Percentiles rank a stretch among this genome's conserved stretches.
These are phyloP conservation scores for Schizosaccharomyces cryophilus DNA, from an alignment of 805 yeast species.

Conservation along the genomic window DNA sequence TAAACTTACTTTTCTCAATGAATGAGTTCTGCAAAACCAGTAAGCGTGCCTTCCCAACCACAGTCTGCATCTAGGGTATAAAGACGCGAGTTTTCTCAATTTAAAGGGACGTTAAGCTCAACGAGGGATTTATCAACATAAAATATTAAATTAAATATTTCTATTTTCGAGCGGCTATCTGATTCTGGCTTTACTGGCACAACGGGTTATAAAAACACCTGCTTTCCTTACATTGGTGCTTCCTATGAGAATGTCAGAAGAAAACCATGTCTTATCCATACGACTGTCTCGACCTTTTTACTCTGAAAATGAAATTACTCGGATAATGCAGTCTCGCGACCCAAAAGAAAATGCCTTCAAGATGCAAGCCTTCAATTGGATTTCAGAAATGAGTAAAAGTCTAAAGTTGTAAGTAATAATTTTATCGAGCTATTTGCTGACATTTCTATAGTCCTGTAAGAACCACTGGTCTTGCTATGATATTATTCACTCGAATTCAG, in stretches of 20 bases:
- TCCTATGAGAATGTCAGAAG: neutral
- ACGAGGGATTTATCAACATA: too few relatives aligned
- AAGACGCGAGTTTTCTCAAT: too few relatives aligned
- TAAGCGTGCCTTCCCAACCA: too few relatives aligned
- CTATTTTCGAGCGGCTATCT: too few relatives aligned
- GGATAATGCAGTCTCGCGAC: neutral
- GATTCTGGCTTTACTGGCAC: too few relatives aligned
- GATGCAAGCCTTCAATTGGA: conserved; percentile 6
- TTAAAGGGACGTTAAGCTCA: too few relatives aligned
- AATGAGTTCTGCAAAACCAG: too few relatives aligned
- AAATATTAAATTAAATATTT: too few relatives aligned
- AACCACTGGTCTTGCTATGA: conserved; percentile 10
- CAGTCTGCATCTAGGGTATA: too few relatives aligned
- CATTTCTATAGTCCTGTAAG: conserved; percentile 8
- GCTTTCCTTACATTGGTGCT: neutral
- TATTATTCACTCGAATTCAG: conserved; percentile 9
- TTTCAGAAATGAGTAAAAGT: neutral
- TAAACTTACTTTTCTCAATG: too few relatives aligned
- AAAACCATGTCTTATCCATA: neutral
- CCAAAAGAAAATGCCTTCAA: conserved; percentile 5
- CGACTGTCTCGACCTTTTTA: conserved; percentile 8
- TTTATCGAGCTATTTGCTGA: neutral
- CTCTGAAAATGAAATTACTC: neutral
- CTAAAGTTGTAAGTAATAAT: conserved; percentile 7
- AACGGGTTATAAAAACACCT: too few relatives aligned